Evolutionary conservation across 1,284 basidiomycete genomes (phyloP), one percentile per base, ranked within the genome.

Genomic region (Sporisorium reilianum): DNA sequence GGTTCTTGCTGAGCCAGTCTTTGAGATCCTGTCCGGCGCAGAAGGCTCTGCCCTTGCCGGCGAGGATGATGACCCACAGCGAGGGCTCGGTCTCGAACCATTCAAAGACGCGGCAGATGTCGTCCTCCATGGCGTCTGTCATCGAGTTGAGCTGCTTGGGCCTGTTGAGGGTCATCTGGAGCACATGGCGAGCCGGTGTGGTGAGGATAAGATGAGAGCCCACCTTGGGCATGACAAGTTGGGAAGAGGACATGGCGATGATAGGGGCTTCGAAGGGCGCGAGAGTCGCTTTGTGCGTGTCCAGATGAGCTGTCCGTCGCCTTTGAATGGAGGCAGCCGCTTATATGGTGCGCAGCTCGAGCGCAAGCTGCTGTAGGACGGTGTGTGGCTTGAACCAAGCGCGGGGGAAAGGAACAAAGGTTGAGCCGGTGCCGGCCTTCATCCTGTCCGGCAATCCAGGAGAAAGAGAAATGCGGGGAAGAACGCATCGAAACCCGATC

Each of bases 81-180:
- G 87, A 86, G 3, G 90, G 88, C 65, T 93, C 90, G 2, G 88
- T 85, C 75, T 94, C 91, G 77, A 93, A 93, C 91, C 92, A 94
- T 67, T 90, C 88, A 42, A 94, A 85, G 1, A 91, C 82, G 2
- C 72, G 79, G 55, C 87, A 85, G 36, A 93, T 83, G 81, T 92
- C 91, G 0, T 83, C 77, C 28, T 87, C 84, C 87, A 94, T 75
- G 40, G 64, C 79, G 26, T 74, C 75, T 1, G 78, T 89, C 87
- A 94, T 89, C 0, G 92, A 90, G 78, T 94, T 94, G 77, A 92
- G 88, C 22, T 88, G 85, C 60, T 88, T 87, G 0, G 92, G 92
- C 9, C 92, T 88, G 84, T 94, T 94, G 77, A 95, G 86, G 2
- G 89, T 90, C 58, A 95, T 84, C 38, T 91, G 87, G 23, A 94